phyloP scores from a whole-genome alignment of 2,329 filamentous ascomycete genomes.

The Leptographium lundbergii region DNA sequence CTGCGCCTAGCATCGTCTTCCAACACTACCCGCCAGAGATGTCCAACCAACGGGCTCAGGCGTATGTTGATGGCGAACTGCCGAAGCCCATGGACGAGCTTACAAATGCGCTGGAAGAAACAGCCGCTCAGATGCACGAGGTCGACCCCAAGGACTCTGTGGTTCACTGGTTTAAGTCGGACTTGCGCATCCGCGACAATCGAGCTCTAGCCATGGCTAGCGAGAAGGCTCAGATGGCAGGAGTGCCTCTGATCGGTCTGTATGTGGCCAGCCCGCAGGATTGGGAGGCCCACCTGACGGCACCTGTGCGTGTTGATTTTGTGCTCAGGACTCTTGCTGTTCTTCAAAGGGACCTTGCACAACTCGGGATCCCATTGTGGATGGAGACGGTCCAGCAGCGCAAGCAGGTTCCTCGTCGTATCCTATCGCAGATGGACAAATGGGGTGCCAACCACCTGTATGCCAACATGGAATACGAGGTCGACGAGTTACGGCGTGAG shows the following conservation, averaged over 20 bases:
- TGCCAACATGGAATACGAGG: constrained; percentile 82
- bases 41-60: constrained; percentile 62
- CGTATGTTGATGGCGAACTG: constrained; percentile 59
- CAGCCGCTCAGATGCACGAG: constrained; percentile 36
- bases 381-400: constrained; percentile 59
- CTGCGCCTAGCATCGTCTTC: no score
- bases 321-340: constrained; percentile 58
- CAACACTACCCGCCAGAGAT: constrained; percentile 65
- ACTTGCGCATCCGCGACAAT: constrained; percentile 65
- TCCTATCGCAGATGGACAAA: constrained; percentile 52
- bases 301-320: constrained; percentile 66
- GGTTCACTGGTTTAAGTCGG: constrained; percentile 85
- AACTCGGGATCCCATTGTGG: constrained; percentile 65
- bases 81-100: constrained; percentile 63
- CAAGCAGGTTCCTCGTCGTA: constrained; percentile 43
- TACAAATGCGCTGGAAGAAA: constrained; percentile 46
- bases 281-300: constrained; percentile 65
- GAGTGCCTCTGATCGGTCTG: constrained; percentile 57
- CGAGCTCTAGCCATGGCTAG: constrained; percentile 55
- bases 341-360: constrained; percentile 52
- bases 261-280: constrained; percentile 78
- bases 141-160: constrained; percentile 48
- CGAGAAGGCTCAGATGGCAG: constrained; percentile 25
- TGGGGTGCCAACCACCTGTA: constrained; percentile 69
- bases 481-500: constrained; percentile 59